Evolutionary conservation across 176 grass and related monocot genomes (phyloP), one percentile per base, ranked within the genome.

Genomic region (Aegilops umbellulata): DNA sequence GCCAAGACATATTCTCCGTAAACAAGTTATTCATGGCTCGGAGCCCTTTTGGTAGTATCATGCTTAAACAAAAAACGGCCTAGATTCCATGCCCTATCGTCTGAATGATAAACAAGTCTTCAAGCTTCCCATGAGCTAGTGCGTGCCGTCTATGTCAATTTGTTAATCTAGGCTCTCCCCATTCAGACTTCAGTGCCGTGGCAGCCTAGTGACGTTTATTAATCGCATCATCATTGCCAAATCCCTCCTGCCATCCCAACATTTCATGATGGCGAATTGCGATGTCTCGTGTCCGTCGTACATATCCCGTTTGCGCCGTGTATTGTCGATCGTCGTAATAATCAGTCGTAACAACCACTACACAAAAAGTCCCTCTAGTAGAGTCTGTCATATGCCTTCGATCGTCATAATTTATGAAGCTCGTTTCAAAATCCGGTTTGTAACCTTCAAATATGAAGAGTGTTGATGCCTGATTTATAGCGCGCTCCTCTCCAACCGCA

Each of bases 31-130:
- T 34, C 1, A 6, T n/a, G 83, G 1, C 49, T 51, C 24, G 9
- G 65, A 83, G 32, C 13, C 41, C 15, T 20, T 83, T 83, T 8
- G 79, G 79, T 72, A 57, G 1, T 44, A 44, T 65, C 80, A 1
- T 73, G 13, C 22, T 3, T 80, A 87, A 79, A 83, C 60, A 30
- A 84, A 38, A 84, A 74, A 4, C 42, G 26, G 74, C 22, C 80
- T 84, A 74, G 84, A 74, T 83, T 90, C 74, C 66, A 8, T 26
- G 61, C 58, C 35, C 34, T 8, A 38, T 7, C 10, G 66, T 27
- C 57, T 30, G 16, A 30, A 53, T 49, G 3, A 53, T 83, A 79
- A 86, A 86, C 72, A 79, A 79, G 17, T 8, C 55, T 0, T 23
- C 24, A 29, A n/a, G 53, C 35, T 44, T 63, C 36, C 72, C 7